Percentiles rank a stretch among this genome's conserved stretches.
Evolutionary conservation across 1,139 yeast species (phyloP).

Genomic region (Candida sanyaensis): DNA sequence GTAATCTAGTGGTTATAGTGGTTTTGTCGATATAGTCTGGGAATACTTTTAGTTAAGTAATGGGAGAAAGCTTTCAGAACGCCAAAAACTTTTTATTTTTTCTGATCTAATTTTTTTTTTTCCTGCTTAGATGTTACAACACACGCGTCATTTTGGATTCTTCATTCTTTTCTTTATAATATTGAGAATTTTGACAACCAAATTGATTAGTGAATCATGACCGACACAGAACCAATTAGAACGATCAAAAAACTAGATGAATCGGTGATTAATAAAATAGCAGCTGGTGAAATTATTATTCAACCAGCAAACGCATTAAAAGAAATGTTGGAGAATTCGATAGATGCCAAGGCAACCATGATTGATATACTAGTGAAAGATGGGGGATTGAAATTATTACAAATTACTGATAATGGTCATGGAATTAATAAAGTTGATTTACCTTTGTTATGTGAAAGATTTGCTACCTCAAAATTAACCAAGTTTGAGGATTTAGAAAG

Average conservation of each 20-base stretch:
- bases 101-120: background rate
- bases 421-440: conserved; percentile 52
- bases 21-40: background rate
- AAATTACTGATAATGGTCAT: conserved; percentile 54
- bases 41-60: too few relatives aligned
- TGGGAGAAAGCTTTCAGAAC: too few relatives aligned
- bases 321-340: conserved; percentile 57
- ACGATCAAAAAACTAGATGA: conserved; percentile 51
- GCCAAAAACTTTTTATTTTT: background rate
- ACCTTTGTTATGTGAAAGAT: conserved; percentile 53
- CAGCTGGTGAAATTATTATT: conserved; percentile 96
- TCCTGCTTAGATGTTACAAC: background rate
- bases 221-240: conserved; percentile 2
- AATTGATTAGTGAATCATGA: background rate
- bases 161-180: background rate
- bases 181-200: too few relatives aligned
- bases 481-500: conserved; percentile 51
- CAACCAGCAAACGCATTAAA: conserved; percentile 83
- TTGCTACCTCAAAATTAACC: conserved; percentile 55
- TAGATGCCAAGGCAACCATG: conserved; percentile 51
- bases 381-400: conserved; percentile 55
- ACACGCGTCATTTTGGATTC: too few relatives aligned
- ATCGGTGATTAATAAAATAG: conserved; percentile 82
- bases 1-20: background rate
- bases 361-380: conserved; percentile 54